Percentiles rank a stretch among this genome's conserved stretches.
phyloP scores from a whole-genome alignment of 495 filamentous ascomycete species.

The Penicillium soppii region DNA sequence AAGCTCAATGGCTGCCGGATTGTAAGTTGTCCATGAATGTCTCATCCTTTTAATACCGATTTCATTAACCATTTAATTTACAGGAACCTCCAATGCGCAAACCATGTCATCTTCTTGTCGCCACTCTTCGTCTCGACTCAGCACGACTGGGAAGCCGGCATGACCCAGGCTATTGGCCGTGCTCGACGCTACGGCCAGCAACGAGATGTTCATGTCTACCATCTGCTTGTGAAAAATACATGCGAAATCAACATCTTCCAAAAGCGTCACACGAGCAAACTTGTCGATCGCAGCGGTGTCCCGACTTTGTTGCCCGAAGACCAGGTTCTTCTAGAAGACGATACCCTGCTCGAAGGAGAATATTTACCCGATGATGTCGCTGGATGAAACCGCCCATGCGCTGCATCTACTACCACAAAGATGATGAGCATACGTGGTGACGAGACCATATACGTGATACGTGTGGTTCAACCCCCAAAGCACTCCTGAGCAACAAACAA shows the following conservation, averaged over 20 bases:
- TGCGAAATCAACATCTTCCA: constrained; percentile 68
- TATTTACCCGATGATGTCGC: background rate
- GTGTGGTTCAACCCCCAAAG: too few species aligned
- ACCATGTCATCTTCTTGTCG: constrained; percentile 73
- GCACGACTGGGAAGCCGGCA: constrained; percentile 56
- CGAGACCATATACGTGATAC: too few species aligned
- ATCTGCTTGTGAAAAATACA: constrained; percentile 61
- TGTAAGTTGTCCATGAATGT: constrained; percentile 45
- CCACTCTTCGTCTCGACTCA: constrained; percentile 57
- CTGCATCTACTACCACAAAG: background rate
- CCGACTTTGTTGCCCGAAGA: background rate
- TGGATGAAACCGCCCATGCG: too few species aligned
- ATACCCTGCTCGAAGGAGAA: constrained; percentile 1
- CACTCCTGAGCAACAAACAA: too few species aligned
- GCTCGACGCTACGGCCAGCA: constrained; percentile 65
- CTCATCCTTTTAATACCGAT: background rate
- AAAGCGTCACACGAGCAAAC: constrained; percentile 34
- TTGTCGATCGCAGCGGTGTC: constrained; percentile 19
- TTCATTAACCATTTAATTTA: background rate
- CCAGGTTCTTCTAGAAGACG: background rate
- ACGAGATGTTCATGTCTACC: constrained; percentile 67
- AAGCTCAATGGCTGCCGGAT: constrained; percentile 63
- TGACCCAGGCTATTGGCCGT: constrained; percentile 73
- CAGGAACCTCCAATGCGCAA: constrained; percentile 72
- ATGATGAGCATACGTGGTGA: too few species aligned